Percentiles rank a stretch among this genome's conserved stretches.
phyloP scores from a whole-genome alignment of 2,329 filamentous ascomycete species.

The Ampelomyces quisqualis region DNA sequence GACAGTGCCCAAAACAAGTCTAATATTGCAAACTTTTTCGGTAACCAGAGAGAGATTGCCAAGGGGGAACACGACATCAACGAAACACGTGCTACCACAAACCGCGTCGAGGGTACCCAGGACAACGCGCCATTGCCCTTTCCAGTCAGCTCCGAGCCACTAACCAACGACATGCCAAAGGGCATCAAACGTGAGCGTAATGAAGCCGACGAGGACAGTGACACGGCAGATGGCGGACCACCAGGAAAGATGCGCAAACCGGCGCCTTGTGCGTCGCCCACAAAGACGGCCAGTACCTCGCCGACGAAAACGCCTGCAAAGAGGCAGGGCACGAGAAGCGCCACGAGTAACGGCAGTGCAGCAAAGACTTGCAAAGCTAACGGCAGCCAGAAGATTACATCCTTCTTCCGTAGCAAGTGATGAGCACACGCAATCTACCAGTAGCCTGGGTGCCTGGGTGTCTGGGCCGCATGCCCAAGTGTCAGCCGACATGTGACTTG shows the following conservation, averaged over 20 bases:
- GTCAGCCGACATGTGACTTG: too few relatives aligned
- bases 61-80: slow-evolving; percentile 44
- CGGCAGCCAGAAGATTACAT: slow-evolving; percentile 60
- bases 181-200: slow-evolving; percentile 54
- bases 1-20: slow-evolving; percentile 84
- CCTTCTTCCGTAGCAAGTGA: slow-evolving; percentile 56
- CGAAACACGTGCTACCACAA: slow-evolving; percentile 47
- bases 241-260: slow-evolving; percentile 43
- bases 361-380: slow-evolving; percentile 49
- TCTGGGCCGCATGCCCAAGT: too few relatives aligned
- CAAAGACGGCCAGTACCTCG: slow-evolving; percentile 16
- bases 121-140: slow-evolving; percentile 55
- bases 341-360: slow-evolving; percentile 56
- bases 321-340: slow-evolving; percentile 54
- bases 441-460: slow-evolving; percentile 7
- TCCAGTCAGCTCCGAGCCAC: slow-evolving; percentile 20
- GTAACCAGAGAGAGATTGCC: slow-evolving; percentile 52
- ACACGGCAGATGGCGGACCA: slow-evolving; percentile 36
- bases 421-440: slow-evolving; percentile 13
- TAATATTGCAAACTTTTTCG: slow-evolving; percentile 94
- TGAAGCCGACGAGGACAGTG: slow-evolving; percentile 33
- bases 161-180: slow-evolving; percentile 22
- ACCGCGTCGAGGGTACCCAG: slow-evolving; percentile 49
- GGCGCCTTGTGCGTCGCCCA: slow-evolving; percentile 17
- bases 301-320: slow-evolving; percentile 37